phyloP scores from a whole-genome alignment of 129 eudicot genomes.

The Flaveria robusta region DNA sequence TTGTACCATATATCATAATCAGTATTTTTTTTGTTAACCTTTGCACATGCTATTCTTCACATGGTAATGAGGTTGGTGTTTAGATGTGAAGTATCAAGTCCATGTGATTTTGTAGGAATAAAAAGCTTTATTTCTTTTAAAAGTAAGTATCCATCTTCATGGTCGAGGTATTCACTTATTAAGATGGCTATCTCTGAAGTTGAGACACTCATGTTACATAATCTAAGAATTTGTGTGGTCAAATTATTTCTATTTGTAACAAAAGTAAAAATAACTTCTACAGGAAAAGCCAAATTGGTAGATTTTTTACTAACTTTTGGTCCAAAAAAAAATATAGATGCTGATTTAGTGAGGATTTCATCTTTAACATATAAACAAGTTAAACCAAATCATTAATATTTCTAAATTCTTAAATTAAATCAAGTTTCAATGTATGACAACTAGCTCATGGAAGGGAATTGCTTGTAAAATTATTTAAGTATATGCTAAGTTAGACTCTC shows the following conservation, averaged over 20 bases:
- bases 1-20: neutral
- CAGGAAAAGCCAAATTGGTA: neutral
- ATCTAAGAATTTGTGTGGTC: neutral
- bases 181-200: too few relatives aligned
- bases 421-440: neutral
- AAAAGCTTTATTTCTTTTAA: neutral
- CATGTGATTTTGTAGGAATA: neutral
- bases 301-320: neutral
- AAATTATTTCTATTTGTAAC: neutral
- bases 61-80: neutral
- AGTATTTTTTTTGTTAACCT: neutral
- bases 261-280: neutral
- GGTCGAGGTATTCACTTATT: neutral
- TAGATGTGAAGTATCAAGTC: neutral
- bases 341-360: neutral
- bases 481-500: too few relatives aligned
- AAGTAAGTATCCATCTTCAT: neutral
- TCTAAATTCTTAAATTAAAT: neutral
- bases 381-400: too few relatives aligned
- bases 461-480: too few relatives aligned
- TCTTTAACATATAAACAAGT: neutral
- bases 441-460: neutral
- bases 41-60: neutral
- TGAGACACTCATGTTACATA: neutral
- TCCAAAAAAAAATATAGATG: neutral